Evolutionary conservation across 2,329 filamentous ascomycete species (phyloP), one percentile per base, ranked within the genome.

Genomic region (Alternaria atra): DNA sequence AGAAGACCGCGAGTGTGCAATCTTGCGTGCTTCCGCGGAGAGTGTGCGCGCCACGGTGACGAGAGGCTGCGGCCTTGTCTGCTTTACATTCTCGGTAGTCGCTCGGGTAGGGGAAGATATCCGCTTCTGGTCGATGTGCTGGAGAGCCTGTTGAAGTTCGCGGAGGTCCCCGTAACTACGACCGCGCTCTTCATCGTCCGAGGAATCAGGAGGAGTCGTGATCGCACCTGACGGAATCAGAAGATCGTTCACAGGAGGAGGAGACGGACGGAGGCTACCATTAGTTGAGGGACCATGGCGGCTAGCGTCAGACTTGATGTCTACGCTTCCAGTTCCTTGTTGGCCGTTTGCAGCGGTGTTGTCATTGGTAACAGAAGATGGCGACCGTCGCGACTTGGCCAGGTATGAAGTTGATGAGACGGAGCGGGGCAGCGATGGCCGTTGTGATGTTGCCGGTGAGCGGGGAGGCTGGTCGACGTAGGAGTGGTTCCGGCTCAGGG

Each of bases 181-280:
- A 63, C 67, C 87, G 30, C 75, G 89, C 73, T 96, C 93, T 69
- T 97, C 93, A 66, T 97, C 94, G 78, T 94, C 93, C 27, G 90
- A 94, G 34, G 94, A 97, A 72, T 97, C 94, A 9, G 94, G 94
- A 35, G 94, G 94, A 0, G 94, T 97, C 60, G 97, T 91, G 69
- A 97, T 88, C 65, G 92, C 93, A 63, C 92, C 93, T 64, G 88
- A 87, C 42, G 93, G 93, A 78, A 97, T 95, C 65, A 87, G 82
- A 61, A 88, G 86, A 80, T 92, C 89, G 65, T 89, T 92, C 65
- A 93, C 80, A 17, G 93, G 92, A n/a, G 92, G 90, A 15, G 93
- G 92, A 48, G 93, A 96, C 78, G 94, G 91, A 71, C 92, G 88
- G 64, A 96, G 82, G 80, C 88, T 92, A 77, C 83, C 83, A 75